Evolutionary conservation across 306 rosid species (phyloP).

Genomic region (Ormosia semicastrata): DNA sequence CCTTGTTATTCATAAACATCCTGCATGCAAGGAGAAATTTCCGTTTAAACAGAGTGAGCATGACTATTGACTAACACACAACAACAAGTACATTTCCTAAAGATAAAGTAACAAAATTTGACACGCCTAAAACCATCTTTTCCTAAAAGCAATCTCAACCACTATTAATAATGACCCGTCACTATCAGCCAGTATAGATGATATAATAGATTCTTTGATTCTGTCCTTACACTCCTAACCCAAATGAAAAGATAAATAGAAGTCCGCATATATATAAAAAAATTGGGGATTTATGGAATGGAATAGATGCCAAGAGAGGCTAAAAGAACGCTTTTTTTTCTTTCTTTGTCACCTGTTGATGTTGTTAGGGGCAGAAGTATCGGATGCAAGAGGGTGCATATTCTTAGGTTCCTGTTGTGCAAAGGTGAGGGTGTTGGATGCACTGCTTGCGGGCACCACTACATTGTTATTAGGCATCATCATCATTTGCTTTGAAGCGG

Average conservation of each 20-base stretch:
- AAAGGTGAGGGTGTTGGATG: slow-evolving; percentile 43
- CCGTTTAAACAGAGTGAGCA: not conserved
- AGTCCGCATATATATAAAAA: not conserved
- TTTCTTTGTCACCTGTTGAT: slow-evolving; percentile 50
- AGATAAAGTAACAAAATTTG: not conserved
- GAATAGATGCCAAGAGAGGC: not conserved
- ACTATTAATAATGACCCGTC: not conserved
- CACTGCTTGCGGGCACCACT: slow-evolving; percentile 39
- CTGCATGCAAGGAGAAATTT: slow-evolving; percentile 34
- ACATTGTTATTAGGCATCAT: slow-evolving; percentile 30
- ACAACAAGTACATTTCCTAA: not conserved
- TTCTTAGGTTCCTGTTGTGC: slow-evolving; percentile 50
- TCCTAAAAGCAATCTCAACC: not conserved
- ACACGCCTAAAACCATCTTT: not conserved
- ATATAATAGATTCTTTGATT: slow-evolving; percentile 21
- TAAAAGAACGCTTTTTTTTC: not conserved
- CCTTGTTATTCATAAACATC: slow-evolving; percentile 61
- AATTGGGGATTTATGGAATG: not conserved
- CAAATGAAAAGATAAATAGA: not conserved
- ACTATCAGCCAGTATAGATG: not conserved
- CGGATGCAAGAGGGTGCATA: slow-evolving; percentile 49
- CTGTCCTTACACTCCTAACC: not conserved
- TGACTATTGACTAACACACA: not conserved
- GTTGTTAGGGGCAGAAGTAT: slow-evolving; percentile 49
- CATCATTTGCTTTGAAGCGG: slow-evolving; percentile 27